phyloP scores from a whole-genome alignment of 768 basidiomycete genomes.

The Lentinula boryana region DNA sequence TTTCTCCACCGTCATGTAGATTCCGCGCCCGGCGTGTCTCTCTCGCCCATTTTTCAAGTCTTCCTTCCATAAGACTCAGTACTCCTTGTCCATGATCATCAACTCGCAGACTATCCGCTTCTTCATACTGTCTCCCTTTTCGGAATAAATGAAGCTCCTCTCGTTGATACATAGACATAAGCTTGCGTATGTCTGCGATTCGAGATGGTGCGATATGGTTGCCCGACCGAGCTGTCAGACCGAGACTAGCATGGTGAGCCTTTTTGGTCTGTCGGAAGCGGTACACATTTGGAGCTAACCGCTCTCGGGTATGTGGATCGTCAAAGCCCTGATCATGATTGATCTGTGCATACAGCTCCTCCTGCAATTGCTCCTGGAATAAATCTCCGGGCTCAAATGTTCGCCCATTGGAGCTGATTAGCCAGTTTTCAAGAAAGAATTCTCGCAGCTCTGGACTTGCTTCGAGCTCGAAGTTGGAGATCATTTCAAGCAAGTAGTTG shows the following conservation, averaged over 20 bases:
- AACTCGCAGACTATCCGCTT: too few relatives aligned
- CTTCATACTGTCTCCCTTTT: too few relatives aligned
- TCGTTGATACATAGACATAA: too few relatives aligned
- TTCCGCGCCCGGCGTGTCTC: not conserved
- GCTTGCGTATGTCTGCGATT: too few relatives aligned
- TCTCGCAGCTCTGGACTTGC: conserved; percentile 8
- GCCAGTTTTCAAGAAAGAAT: conserved; percentile 4
- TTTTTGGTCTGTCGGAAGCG: conserved; percentile 7
- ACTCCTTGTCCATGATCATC: too few relatives aligned
- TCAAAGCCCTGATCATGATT: conserved; percentile 9
- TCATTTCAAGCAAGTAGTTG: conserved; percentile 13
- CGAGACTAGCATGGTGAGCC: conserved; percentile 8
- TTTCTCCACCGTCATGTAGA: not conserved
- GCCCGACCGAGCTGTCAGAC: conserved; percentile 5
- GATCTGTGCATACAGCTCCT: conserved; percentile 8
- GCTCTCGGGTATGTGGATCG: conserved; percentile 7
- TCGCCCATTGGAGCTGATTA: conserved; percentile 12
- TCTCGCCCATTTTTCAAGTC: too few relatives aligned
- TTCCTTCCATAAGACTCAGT: too few relatives aligned
- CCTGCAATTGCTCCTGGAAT: conserved; percentile 17
- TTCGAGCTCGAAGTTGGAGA: conserved; percentile 13
- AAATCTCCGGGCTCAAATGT: conserved; percentile 11
- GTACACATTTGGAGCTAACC: conserved; percentile 11
- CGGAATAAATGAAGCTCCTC: too few relatives aligned
- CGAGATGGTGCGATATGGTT: conserved; percentile 6